Evolutionary conservation across 2,329 filamentous ascomycete species (phyloP), one percentile per base, ranked within the genome.

Genomic region (Fusarium sp.): DNA sequence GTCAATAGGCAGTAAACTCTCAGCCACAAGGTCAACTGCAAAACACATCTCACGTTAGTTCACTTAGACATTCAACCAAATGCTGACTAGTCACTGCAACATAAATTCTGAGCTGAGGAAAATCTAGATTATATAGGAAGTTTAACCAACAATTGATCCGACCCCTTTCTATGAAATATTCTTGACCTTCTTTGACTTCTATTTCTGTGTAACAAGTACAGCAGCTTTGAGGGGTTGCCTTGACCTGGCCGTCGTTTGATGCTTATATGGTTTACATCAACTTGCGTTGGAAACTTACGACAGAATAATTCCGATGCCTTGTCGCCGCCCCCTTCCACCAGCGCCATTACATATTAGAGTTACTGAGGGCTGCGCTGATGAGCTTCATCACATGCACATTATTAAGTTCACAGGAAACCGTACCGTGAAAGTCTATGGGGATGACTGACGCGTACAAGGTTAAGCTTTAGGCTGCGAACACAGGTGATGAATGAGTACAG

Each of bases 311-410:
- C 31, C 17, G 17, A 36, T 15, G n/a, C 13, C 33, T 22, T 52
- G 10, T 7, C 20, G 3, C 7, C 11, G 48, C 9, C n/a, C 4
- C 8, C 24, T 20, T 6, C 3, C 18, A 6, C 7, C 18, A 12
- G n/a, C 18, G n/a, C n/a, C 18, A 36, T 26, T 15, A 9, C 7
- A 22, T 36, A 36, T 52, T 36, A 52, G 49, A 36, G 33, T 52
- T 26, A 7, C 8, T 14, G 12, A 14, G 4, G 24, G 11, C 20
- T 26, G 35, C 1, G 4, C 7, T 31, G 5, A 18, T 7, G 8
- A n/a, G 6, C 3, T 28, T 28, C 5, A 38, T 39, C 10, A 28
- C 20, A 10, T 18, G 35, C 24, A n/a, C 2, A 18, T 2, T n/a
- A 18, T n/a, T 18, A 55, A 18, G 51, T 28, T 28, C 24, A 28